phyloP scores from a whole-genome alignment of 1,284 basidiomycete species.

The Leccinum subrobustum region DNA sequence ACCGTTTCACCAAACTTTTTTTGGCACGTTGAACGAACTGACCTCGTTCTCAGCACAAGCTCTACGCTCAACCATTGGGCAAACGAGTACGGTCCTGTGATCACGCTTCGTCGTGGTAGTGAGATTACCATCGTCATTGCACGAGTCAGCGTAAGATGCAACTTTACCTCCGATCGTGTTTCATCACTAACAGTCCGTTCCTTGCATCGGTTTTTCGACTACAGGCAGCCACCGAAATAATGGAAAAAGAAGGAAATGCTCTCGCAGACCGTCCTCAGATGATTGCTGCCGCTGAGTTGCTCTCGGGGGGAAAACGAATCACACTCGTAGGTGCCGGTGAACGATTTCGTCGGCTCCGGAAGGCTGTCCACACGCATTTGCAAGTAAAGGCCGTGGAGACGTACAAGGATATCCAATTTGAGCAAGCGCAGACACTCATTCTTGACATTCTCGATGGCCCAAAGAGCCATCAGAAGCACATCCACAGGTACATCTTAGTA shows the following conservation, averaged over 20 bases:
- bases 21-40: background rate
- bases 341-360: slow-evolving; percentile 32
- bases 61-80: slow-evolving; percentile 28
- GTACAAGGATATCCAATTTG: slow-evolving; percentile 37
- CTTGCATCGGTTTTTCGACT: background rate
- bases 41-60: slow-evolving; percentile 13
- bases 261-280: slow-evolving; percentile 35
- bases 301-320: slow-evolving; percentile 32
- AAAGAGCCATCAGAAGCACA: slow-evolving; percentile 34
- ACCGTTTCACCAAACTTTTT: background rate
- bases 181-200: background rate
- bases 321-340: slow-evolving; percentile 25
- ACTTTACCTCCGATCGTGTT: background rate
- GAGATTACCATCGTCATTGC: slow-evolving; percentile 31
- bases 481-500: slow-evolving; percentile 20
- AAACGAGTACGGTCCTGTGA: slow-evolving; percentile 35
- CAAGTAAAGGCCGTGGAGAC: slow-evolving; percentile 35
- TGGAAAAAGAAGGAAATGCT: slow-evolving; percentile 37
- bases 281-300: slow-evolving; percentile 31
- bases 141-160: slow-evolving; percentile 28
- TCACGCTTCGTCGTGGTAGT: slow-evolving; percentile 31
- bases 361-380: slow-evolving; percentile 40
- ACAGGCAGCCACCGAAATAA: slow-evolving; percentile 37
- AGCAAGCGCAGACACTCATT: slow-evolving; percentile 36
- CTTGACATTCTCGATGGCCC: slow-evolving; percentile 41